phyloP scores from a whole-genome alignment of 2,329 filamentous ascomycete genomes.

The Rutstroemia sp. region DNA sequence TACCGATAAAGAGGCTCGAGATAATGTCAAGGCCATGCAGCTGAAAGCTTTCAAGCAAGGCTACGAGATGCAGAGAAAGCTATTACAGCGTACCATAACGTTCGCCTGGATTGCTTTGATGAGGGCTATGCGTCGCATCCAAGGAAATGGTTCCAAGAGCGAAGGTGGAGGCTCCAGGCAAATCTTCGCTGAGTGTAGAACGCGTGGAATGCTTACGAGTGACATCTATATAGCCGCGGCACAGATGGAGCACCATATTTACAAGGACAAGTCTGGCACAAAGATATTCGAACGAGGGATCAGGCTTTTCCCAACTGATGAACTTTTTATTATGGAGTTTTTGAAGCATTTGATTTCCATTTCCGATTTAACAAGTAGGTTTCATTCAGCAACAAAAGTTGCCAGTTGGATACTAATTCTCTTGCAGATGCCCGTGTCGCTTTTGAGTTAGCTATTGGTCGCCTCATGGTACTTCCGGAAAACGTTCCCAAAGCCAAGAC shows the following conservation, averaged over 20 bases:
- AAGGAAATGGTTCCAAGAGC: conserved; percentile 61
- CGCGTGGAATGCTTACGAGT: conserved; percentile 79
- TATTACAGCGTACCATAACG: conserved; percentile 78
- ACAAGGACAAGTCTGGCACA: conserved; percentile 84
- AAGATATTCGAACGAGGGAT: conserved; percentile 95
- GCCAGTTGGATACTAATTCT: conserved; percentile 14
- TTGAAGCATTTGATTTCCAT: conserved; percentile 88
- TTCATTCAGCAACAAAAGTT: not conserved
- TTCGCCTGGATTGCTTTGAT: conserved; percentile 94
- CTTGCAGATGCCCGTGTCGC: conserved; percentile 78
- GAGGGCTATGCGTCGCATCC: conserved; percentile 86
- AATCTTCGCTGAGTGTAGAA: conserved; percentile 82
- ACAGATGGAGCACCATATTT: conserved; percentile 89
- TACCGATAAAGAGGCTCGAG: conserved; percentile 30
- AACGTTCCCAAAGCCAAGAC: conserved; percentile 69
- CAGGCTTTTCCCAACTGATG: conserved; percentile 88
- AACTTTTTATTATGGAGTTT: conserved; percentile 90
- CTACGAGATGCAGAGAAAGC: conserved; percentile 63
- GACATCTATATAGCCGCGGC: conserved; percentile 94
- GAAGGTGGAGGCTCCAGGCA: conserved; percentile 61
- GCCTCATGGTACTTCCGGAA: conserved; percentile 70
- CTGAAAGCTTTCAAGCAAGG: conserved; percentile 55
- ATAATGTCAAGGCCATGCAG: conserved; percentile 49
- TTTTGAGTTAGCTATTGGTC: conserved; percentile 88
- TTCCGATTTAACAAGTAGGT: conserved; percentile 88